Percentiles rank a stretch among this genome's conserved stretches.
Conservation (phyloP, 805 yeast species). For the Sugiyamaella floridensis region DNA sequence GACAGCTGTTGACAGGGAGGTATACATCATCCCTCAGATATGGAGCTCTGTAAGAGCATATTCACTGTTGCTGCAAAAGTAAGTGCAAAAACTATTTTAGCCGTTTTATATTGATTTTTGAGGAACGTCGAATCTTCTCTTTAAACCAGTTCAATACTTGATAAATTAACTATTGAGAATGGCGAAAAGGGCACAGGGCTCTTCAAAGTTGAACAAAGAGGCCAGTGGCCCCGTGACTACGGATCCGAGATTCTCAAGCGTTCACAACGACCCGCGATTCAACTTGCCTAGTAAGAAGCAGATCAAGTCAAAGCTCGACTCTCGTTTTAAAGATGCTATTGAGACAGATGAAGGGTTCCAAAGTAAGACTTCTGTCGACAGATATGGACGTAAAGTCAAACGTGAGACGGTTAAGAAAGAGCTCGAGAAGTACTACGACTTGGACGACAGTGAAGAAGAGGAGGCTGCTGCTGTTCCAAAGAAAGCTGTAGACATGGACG, state of each 20-base stretch:
- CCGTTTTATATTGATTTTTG: background rate
- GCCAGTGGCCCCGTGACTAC: constrained; percentile 34
- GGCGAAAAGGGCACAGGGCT: background rate
- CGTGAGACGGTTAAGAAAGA: constrained; percentile 41
- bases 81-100: background rate
- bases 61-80: background rate
- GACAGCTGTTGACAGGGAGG: too few relatives aligned
- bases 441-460: constrained; percentile 30
- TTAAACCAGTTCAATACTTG: too few relatives aligned
- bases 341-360: constrained; percentile 52
- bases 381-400: constrained; percentile 72
- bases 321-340: constrained; percentile 70
- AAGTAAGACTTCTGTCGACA: constrained; percentile 58
- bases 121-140: background rate
- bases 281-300: constrained; percentile 63
- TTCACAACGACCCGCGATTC: constrained; percentile 85
- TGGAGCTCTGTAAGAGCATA: too few relatives aligned
- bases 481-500: constrained; percentile 1
- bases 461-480: constrained; percentile 23
- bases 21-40: too few relatives aligned
- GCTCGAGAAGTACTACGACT: constrained; percentile 60
- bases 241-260: constrained; percentile 73
- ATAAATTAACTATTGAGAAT: too few relatives aligned
- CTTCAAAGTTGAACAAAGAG: background rate
- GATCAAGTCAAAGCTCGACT: constrained; percentile 72